Percentiles rank a stretch among this genome's conserved stretches.
Evolutionary conservation across 805 yeast genomes (phyloP).

Genomic region (Wickerhamomyces subpelliculosus): DNA sequence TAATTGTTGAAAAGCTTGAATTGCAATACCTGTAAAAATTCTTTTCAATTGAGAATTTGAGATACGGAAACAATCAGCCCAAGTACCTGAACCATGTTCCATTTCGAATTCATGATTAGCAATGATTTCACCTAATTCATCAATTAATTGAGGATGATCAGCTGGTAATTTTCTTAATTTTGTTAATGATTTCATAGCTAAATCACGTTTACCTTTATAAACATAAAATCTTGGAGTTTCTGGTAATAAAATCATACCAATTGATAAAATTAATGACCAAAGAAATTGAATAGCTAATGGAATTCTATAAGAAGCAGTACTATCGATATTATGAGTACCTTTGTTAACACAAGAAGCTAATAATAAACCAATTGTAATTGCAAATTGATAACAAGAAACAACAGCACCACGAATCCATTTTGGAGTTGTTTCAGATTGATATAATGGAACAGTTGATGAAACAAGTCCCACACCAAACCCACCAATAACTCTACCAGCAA

Average conservation of each 20-base stretch:
- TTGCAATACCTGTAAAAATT: constrained; percentile 33
- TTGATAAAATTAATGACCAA: constrained; percentile 55
- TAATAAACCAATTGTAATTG: constrained; percentile 62
- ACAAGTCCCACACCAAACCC: constrained; percentile 70
- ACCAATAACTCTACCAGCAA: constrained; percentile 61
- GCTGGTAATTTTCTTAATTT: constrained; percentile 42
- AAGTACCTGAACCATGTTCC: constrained; percentile 18
- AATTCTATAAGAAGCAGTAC: constrained; percentile 59
- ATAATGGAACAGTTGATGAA: constrained; percentile 65
- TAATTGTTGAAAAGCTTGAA: constrained; percentile 52
- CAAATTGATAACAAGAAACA: constrained; percentile 70
- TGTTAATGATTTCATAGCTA: constrained; percentile 49
- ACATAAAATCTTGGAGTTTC: constrained; percentile 72
- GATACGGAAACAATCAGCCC: constrained; percentile 29
- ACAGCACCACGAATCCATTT: constrained; percentile 72
- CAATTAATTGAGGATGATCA: constrained; percentile 36
- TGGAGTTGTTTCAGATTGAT: constrained; percentile 76
- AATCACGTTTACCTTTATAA: constrained; percentile 44
- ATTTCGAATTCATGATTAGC: constrained; percentile 40
- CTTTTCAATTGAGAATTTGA: constrained; percentile 35
- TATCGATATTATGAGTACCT: constrained; percentile 48
- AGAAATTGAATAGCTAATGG: constrained; percentile 66
- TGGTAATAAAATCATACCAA: constrained; percentile 62
- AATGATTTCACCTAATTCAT: constrained; percentile 40
- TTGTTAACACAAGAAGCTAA: constrained; percentile 68